Evolutionary conservation across 2,329 filamentous ascomycete genomes (phyloP).

Genomic region (Xylaria sp.): DNA sequence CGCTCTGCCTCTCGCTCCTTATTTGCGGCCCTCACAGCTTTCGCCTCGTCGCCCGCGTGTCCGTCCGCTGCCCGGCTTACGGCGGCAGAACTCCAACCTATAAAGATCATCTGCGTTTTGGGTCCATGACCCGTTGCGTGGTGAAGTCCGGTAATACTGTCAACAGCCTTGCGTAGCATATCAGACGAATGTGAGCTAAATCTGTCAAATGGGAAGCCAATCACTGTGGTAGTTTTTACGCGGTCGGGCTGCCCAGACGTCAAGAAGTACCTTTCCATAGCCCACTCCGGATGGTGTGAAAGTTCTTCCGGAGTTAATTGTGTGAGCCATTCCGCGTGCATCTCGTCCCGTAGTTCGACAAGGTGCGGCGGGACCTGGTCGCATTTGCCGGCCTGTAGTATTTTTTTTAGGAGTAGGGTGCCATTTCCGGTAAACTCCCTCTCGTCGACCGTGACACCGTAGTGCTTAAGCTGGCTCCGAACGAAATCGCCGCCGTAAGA

Average conservation of each 20-base stretch:
- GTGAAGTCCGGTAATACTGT: slow-evolving; percentile 18
- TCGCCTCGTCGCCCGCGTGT: not conserved
- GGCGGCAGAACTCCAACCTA: slow-evolving; percentile 23
- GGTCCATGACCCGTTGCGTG: slow-evolving; percentile 1
- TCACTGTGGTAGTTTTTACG: slow-evolving; percentile 22
- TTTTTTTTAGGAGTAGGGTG: slow-evolving; percentile 24
- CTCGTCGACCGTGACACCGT: slow-evolving; percentile 24
- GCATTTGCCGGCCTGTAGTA: slow-evolving; percentile 14
- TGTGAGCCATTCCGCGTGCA: slow-evolving; percentile 26
- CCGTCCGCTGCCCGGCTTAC: slow-evolving; percentile 7
- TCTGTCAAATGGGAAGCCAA: slow-evolving; percentile 19
- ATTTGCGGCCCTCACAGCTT: slow-evolving; percentile 1
- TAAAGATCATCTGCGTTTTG: slow-evolving; percentile 15
- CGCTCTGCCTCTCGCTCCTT: slow-evolving; percentile 11
- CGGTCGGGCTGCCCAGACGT: slow-evolving; percentile 22
- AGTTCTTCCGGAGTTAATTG: slow-evolving; percentile 24
- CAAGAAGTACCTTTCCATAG: slow-evolving; percentile 28
- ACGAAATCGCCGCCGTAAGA: slow-evolving; percentile 4
- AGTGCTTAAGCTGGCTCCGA: slow-evolving; percentile 24
- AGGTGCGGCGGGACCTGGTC: slow-evolving; percentile 28
- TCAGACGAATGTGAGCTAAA: not conserved
- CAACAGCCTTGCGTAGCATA: slow-evolving; percentile 2
- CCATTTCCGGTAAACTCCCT: slow-evolving; percentile 20
- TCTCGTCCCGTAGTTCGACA: slow-evolving; percentile 13
- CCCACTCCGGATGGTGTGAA: slow-evolving; percentile 1